Evolutionary conservation across 176 grass and related monocot species (phyloP).

Genomic region (Dactylis glomerata): DNA sequence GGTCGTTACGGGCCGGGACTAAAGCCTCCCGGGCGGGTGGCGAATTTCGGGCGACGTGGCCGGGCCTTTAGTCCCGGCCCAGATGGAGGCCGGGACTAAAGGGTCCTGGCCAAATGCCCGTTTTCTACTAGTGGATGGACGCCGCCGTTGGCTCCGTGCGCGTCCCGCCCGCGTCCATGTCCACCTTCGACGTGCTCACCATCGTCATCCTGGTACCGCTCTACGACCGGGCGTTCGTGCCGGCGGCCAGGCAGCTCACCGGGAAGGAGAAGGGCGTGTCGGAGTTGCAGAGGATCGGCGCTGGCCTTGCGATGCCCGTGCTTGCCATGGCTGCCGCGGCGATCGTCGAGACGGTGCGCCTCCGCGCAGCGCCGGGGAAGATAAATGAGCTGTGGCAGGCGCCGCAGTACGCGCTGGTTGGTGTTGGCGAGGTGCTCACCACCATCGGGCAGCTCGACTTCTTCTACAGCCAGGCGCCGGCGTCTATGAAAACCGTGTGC

Average conservation of each 20-base stretch:
- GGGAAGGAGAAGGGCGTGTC: constrained; percentile 7
- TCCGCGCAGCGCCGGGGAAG: not conserved
- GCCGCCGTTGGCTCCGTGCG: not conserved
- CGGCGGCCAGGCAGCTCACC: not conserved
- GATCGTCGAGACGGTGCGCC: not conserved
- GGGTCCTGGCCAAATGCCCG: too few relatives aligned
- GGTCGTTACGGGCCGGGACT: too few relatives aligned
- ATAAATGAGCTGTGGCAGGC: constrained; percentile 34
- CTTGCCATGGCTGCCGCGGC: constrained; percentile 27
- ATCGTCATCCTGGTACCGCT: constrained; percentile 17
- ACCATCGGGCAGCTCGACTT: constrained; percentile 52
- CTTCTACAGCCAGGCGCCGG: constrained; percentile 61
- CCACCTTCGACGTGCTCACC: constrained; percentile 13
- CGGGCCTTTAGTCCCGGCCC: too few relatives aligned
- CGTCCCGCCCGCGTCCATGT: constrained; percentile 20
- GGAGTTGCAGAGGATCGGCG: constrained; percentile 10
- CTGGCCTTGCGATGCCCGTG: constrained; percentile 1
- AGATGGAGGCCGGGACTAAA: too few relatives aligned
- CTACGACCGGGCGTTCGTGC: constrained; percentile 21
- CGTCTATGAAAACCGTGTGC: constrained; percentile 58
- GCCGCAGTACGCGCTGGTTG: constrained; percentile 44
- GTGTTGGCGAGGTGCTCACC: constrained; percentile 39
- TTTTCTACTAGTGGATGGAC: too few relatives aligned
- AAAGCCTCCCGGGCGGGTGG: too few relatives aligned
- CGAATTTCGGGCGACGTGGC: too few relatives aligned